Evolutionary conservation across 805 yeast species (phyloP), one percentile per base, ranked within the genome.

Genomic region (Starmera quercuum): DNA sequence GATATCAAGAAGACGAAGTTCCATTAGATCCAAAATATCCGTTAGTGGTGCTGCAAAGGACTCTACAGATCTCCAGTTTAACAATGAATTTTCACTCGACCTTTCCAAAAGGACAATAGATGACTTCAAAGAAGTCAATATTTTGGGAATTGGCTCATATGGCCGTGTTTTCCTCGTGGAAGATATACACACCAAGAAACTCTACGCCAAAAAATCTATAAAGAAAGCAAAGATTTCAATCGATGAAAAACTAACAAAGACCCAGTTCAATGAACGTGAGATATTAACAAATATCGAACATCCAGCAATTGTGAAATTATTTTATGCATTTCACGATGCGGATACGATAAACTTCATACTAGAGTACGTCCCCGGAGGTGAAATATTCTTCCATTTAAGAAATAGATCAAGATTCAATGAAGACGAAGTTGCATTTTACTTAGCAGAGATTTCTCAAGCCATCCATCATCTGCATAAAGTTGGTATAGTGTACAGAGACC

Each of bases 351-450:
- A 87, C 53, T 54, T 86, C 34, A 69, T 86, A 26, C 54, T 86
- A 33, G 95, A 86, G 51, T 87, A 79, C 52, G 79, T 88, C 20
- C 90, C 86, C 28, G 96, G 96, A 15, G 95, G 96, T 12, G 96
- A 86, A 53, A 59, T 87, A 22, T 86, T 65, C 33, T 59, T 46
- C 29, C 69, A 67, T 46, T 44, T 67, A 35, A 56, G 56, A 22
- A 60, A 52, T 33, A 56, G 45, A 39, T 60, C 63, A 22, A 68
- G 69, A 36, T 59, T 68, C 32, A 69, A 62, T 36, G 94, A 78
- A 59, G 75, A 68, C 50, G 72, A 75, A 24, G 83, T 86, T 3
- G 75, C 87, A 3, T 84, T 77, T 48, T 85, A 85, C 44, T 68
- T 78, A 4, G 95, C 92, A 0, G 92, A 86, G 48, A 78, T 85